These are phyloP conservation scores for Lactifluus echinatus DNA, from an alignment of 768 basidiomycete genomes.

Conservation along the genomic window DNA sequence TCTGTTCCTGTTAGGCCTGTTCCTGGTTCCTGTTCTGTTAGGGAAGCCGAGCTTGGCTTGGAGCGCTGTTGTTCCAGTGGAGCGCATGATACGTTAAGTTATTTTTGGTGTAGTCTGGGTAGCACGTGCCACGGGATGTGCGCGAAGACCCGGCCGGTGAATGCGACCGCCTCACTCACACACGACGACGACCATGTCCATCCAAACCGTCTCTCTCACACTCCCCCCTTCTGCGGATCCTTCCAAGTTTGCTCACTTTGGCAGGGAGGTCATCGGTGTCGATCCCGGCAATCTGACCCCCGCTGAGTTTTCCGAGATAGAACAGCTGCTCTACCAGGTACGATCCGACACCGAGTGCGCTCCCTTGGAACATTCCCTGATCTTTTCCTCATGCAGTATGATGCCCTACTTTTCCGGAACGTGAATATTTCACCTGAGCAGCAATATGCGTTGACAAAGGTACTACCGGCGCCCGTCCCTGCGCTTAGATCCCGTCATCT, in stretches of 20 bases:
- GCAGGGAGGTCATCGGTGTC: constrained; percentile 66
- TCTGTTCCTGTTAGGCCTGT: too few relatives aligned
- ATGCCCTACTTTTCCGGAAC: constrained; percentile 66
- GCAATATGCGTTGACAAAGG: constrained; percentile 82
- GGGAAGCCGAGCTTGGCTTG: too few relatives aligned
- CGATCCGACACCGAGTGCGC: constrained; percentile 11
- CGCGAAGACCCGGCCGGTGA: too few relatives aligned
- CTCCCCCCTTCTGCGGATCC: constrained; percentile 66
- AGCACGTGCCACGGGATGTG: not conserved
- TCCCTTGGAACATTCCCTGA: not conserved
- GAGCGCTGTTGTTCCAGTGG: too few relatives aligned
- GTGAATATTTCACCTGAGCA: constrained; percentile 65
- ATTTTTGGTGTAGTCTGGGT: too few relatives aligned
- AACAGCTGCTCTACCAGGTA: constrained; percentile 72
- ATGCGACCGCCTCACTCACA: too few relatives aligned
- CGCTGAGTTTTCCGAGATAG: constrained; percentile 57
- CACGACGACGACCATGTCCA: constrained; percentile 41
- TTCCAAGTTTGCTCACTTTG: constrained; percentile 60
- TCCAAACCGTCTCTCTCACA: constrained; percentile 57
- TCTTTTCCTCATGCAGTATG: constrained; percentile 39
- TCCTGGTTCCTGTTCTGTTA: too few relatives aligned
- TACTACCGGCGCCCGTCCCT: constrained; percentile 22
- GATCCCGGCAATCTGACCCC: constrained; percentile 54
- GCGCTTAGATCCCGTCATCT: not conserved
- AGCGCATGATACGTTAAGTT: too few relatives aligned